phyloP scores from a whole-genome alignment of 2,329 filamentous ascomycete genomes.

The Penicillium freii region DNA sequence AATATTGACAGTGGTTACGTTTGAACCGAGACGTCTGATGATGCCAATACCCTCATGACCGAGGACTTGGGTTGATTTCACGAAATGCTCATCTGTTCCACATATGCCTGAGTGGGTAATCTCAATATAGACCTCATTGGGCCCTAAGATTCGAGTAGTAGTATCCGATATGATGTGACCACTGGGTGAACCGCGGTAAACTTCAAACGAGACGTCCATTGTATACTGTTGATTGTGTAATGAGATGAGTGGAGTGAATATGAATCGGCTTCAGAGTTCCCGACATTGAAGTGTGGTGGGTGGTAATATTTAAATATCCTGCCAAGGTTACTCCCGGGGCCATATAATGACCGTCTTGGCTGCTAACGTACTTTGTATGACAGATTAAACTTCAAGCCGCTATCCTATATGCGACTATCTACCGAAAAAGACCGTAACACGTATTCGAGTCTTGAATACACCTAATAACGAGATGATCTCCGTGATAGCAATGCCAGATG shows the following conservation, averaged over 20 bases:
- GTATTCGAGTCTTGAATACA: too few species aligned
- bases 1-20: neutral
- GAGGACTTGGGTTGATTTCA: neutral
- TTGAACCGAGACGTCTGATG: neutral
- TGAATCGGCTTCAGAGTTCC: neutral
- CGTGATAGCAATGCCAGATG: neutral
- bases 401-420: neutral
- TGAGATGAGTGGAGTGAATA: neutral
- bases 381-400: neutral
- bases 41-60: neutral
- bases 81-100: neutral
- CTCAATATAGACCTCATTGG: neutral
- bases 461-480: too few species aligned
- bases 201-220: neutral
- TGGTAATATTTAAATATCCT: neutral
- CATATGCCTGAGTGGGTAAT: neutral
- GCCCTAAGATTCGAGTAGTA: neutral
- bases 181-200: neutral
- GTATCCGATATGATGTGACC: neutral
- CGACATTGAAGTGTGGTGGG: neutral
- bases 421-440: too few species aligned
- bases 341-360: neutral
- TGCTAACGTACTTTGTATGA: neutral
- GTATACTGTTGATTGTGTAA: neutral
- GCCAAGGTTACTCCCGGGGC: too few species aligned